phyloP scores from a whole-genome alignment of 139 green algal species.

The Trebouxia sp. region DNA sequence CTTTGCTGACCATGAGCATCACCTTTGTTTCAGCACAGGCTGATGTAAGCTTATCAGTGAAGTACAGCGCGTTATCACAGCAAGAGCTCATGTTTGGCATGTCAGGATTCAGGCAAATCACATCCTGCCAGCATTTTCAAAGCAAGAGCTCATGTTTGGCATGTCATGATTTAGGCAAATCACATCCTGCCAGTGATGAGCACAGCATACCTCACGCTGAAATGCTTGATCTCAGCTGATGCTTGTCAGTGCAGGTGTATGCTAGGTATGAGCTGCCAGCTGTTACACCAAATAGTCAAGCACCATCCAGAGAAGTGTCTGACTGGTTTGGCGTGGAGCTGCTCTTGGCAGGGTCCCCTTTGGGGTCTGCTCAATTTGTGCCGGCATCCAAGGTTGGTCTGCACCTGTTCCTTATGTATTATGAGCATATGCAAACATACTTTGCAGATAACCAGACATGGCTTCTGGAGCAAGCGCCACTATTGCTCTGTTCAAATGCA shows the following conservation, averaged over 20 bases:
- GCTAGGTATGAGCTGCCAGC: neutral
- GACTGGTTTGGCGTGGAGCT: neutral
- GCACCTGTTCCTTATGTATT: neutral
- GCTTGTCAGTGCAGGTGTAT: neutral
- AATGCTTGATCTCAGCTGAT: neutral
- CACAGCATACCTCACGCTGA: neutral
- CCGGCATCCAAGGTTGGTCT: neutral
- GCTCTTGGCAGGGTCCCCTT: neutral
- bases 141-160: neutral
- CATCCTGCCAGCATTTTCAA: neutral
- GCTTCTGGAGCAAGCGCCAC: too few relatives aligned
- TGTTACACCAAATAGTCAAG: neutral
- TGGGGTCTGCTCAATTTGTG: neutral
- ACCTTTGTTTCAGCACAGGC: too few relatives aligned
- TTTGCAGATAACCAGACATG: neutral
- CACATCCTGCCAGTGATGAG: neutral
- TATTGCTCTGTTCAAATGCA: too few relatives aligned
- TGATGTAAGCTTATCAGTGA: too few relatives aligned
- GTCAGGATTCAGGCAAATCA: neutral
- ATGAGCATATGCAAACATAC: neutral
- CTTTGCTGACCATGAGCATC: too few relatives aligned
- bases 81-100: neutral
- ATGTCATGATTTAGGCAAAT: neutral
- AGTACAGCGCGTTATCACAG: too few relatives aligned
- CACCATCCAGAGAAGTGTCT: neutral